phyloP scores from a whole-genome alignment of 305 asterid species.

The Coffea humblotiana region DNA sequence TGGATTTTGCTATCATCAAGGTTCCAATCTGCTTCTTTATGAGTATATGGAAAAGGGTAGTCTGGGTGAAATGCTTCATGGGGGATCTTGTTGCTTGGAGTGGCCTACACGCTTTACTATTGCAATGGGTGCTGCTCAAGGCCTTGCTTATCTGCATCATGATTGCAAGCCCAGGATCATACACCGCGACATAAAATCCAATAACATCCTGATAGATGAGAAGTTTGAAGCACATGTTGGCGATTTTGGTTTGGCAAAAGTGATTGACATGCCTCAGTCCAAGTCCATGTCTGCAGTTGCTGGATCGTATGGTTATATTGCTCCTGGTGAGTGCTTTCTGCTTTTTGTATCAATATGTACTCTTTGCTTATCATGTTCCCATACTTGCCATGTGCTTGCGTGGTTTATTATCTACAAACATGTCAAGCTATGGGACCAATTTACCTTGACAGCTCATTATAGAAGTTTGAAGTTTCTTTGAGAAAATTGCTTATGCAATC shows the following conservation, averaged over 20 bases:
- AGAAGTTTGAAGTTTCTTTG: background rate
- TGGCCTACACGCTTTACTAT: conserved; percentile 77
- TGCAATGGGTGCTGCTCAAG: conserved; percentile 92
- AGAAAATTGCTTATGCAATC: conserved; percentile 1
- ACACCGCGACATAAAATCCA: conserved; percentile 91
- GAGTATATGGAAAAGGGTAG: conserved; percentile 93
- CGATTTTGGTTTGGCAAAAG: conserved; percentile 93
- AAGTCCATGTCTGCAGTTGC: conserved; percentile 96
- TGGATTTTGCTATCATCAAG: conserved; percentile 89
- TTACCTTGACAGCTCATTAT: background rate
- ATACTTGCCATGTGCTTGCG: background rate
- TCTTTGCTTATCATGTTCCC: background rate
- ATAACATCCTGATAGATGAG: conserved; percentile 77
- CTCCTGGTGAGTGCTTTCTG: conserved; percentile 65
- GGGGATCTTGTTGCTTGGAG: conserved; percentile 50
- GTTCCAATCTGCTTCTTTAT: conserved; percentile 79
- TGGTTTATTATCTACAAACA: background rate
- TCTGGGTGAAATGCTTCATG: conserved; percentile 84
- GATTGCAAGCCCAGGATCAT: conserved; percentile 85
- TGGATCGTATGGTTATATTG: conserved; percentile 95
- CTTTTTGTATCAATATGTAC: background rate
- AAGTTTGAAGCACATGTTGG: conserved; percentile 95
- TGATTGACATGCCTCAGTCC: conserved; percentile 90
- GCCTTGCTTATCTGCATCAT: conserved; percentile 82
- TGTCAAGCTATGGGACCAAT: background rate